Evolutionary conservation across 257 asterid species (phyloP).

Genomic region (Salvia miltiorrhiza): DNA sequence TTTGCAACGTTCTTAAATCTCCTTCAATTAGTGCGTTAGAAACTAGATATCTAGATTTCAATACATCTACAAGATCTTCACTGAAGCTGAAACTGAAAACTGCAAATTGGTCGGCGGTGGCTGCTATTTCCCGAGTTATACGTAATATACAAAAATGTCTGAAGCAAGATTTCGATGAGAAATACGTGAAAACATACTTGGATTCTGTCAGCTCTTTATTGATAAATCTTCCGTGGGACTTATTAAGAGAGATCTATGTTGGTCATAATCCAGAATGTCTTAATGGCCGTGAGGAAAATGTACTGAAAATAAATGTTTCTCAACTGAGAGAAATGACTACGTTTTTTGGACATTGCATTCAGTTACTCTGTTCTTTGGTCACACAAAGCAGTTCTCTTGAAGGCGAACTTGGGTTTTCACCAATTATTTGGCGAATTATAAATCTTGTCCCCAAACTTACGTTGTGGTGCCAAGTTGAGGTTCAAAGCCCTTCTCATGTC

Average conservation of each 20-base stretch:
- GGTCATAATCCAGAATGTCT: slow-evolving; percentile 22
- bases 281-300: slow-evolving; percentile 25
- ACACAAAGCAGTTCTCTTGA: slow-evolving; percentile 30
- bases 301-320: slow-evolving; percentile 13
- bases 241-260: slow-evolving; percentile 30
- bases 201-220: slow-evolving; percentile 39
- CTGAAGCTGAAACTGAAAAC: slow-evolving; percentile 40
- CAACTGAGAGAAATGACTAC: slow-evolving; percentile 32
- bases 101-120: slow-evolving; percentile 42
- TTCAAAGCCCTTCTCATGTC: slow-evolving; percentile 28
- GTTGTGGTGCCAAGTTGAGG: slow-evolving; percentile 45
- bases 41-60: slow-evolving; percentile 24
- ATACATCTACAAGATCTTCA: slow-evolving; percentile 24
- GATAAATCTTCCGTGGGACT: slow-evolving; percentile 48
- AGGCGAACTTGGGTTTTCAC: slow-evolving; percentile 28
- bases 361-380: slow-evolving; percentile 63
- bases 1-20: slow-evolving; percentile 29
- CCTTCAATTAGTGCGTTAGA: slow-evolving; percentile 20
- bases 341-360: slow-evolving; percentile 58
- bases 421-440: slow-evolving; percentile 37
- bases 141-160: slow-evolving; percentile 56
- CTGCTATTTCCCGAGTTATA: slow-evolving; percentile 53
- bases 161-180: slow-evolving; percentile 41
- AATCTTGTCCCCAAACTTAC: slow-evolving; percentile 52
- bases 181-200: slow-evolving; percentile 40